Evolutionary conservation across 805 yeast genomes (phyloP), one percentile per base, ranked within the genome.

Genomic region (Ogataea paradorogensis): DNA sequence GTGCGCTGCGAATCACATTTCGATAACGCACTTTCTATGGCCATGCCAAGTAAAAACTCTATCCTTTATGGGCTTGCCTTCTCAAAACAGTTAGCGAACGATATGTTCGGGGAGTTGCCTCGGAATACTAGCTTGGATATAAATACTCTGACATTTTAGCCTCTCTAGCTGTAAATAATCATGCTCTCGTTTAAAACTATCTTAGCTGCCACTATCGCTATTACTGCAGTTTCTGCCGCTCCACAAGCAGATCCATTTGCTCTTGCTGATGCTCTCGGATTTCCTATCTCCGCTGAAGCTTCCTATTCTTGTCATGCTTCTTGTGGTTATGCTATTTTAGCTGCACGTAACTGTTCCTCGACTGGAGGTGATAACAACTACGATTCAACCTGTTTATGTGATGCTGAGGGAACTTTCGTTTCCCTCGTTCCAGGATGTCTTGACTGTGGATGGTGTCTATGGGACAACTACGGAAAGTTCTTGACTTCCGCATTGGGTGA

Each of bases 371-470:
- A 42, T 51, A 61, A 62, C 14, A 61, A 65, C 31, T 63, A 57
- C 52, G 60, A 59, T 47, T 20, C 44, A 22, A 38, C 47, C 11
- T 62, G 68, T 52, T 48, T 66, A 30, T 66, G 71, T 62, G 32
- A 48, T 10, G 31, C 41, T 0, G 65, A 33, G 25, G 35, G 63
- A 22, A 18, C 42, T 5, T 66, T 66, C 55, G 13, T 53, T 34
- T 26, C 38, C 8, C 48, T 54, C 31, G 62, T 65, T 44, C 47
- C 50, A n/a, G 45, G 47, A 6, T 66, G 71, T 54, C 55, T 66
- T 48, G 64, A 53, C 33, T 66, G 70, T 61, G 70, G 69, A 31
- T 65, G 70, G 67, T 62, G 67, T 38, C 46, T 65, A 45, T 65
- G 69, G 69, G 42, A 42, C 33, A 61, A 65, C 50, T 65, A 65